Evolutionary conservation across 1,139 yeast species (phyloP), one percentile per base, ranked within the genome.

Genomic region (Taphrina flavorubra): DNA sequence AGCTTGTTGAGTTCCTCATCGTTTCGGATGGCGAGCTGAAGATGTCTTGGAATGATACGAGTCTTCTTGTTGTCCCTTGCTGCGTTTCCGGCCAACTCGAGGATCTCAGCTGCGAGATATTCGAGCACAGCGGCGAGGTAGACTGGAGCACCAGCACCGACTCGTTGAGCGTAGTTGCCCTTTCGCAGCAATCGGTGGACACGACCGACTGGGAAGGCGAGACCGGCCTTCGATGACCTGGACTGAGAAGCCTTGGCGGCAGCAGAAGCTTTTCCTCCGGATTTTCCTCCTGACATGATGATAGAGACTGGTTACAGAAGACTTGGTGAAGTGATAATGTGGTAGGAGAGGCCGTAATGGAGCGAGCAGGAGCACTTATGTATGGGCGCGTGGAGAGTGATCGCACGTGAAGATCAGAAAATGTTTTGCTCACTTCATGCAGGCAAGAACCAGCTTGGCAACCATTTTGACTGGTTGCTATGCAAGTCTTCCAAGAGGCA

Each of bases 121-220:
- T 92, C 98, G 76, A 92, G 87, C 71, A 92, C 98, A 63, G 98
- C 96, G 75, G 98, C 94, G 77, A 92, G 85, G 84, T 92, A 92
- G 74, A 92, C 95, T 81, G 95, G 95, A 49, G 69, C 70, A 70
- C 71, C 97, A 75, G 97, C 92, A 87, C 98, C 98, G 78, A 92
- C 89, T 86, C 98, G 90, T 85, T 92, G 97, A 77, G 97, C 97
- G 84, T 92, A 92, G 88, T 92, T 92, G 79, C 98, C 98, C 84
- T 90, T 92, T 87, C 97, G 90, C 78, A 92, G 85, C 78, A 92
- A 86, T 85, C 97, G 88, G 86, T 92, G 98, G 75, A 92, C 95
- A 88, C 98, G 94, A 83, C 98, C 98, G 76, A 94, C 98, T 83
- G 98, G 98, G 96, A 94, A 92, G 77, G 97, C 90, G 81, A 92